Evolutionary conservation across 2,329 filamentous ascomycete genomes (phyloP), one percentile per base, ranked within the genome.

Genomic region (Neopestalotiopsis rosae): DNA sequence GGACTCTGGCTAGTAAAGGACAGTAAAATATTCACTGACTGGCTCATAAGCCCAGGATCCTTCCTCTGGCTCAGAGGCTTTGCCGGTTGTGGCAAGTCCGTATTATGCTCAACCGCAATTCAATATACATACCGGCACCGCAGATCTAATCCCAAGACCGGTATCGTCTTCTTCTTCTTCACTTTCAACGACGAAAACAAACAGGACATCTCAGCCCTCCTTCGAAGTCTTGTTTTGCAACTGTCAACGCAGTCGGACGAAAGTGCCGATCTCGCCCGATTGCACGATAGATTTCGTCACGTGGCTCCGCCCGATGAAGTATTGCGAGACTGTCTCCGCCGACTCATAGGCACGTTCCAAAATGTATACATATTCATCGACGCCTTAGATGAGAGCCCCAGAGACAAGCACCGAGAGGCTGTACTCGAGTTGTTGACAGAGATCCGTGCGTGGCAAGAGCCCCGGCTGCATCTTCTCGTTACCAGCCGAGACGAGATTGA

Each of bases 11-110:
- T 79, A 17, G 69, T 71, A 12, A 20, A 68, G 10, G 58, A 66
- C 9, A 5, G 12, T 5, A 5, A 20, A 0, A 4, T n/a, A 0
- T 81, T 77, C 52, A 70, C 67, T n/a, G 28, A 68, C 1, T 83
- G 80, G 79, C 70, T 79, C 2, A 14, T 42, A 1, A 68, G 64
- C 0, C 68, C 70, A 0, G 71, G 71, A 9, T 80, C 81, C 2
- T 79, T 83, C 24, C 68, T 83, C 1, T 84, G 81, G 81, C 69
- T 84, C 1, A 74, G 76, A 65, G 81, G 81, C 13, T 78, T 79
- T 68, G 77, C 81, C 20, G 81, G 81, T 0, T 81, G 78, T 65
- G 82, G 81, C 9, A 83, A 83, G 69, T 81, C 80, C 0, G 76
- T 83, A 0, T 70, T 83, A 9, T 79, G 76, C 57, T 81, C 76